Evolutionary conservation across 2,329 filamentous ascomycete genomes (phyloP).

Genomic region (Xenoacremonium recifei): DNA sequence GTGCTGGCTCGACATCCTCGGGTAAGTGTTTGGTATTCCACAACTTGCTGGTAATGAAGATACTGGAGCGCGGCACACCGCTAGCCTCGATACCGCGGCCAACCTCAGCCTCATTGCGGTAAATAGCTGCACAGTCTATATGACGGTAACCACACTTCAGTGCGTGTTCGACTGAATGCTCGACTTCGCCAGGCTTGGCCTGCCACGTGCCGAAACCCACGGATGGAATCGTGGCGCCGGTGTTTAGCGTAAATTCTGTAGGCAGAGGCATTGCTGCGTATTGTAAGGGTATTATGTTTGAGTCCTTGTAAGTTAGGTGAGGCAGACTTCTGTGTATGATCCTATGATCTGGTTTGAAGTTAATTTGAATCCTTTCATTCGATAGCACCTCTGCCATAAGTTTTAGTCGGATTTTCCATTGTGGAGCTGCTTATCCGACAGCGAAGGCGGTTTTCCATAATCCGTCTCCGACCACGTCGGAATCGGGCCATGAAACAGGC

Average conservation of each 20-base stretch:
- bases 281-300: too few relatives aligned
- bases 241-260: constrained; percentile 57
- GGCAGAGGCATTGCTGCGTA: constrained; percentile 16
- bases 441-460: too few relatives aligned
- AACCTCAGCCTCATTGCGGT: constrained; percentile 43
- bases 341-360: too few relatives aligned
- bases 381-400: too few relatives aligned
- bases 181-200: constrained; percentile 39
- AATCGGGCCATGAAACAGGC: too few relatives aligned
- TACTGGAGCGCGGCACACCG: constrained; percentile 36
- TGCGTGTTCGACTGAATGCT: constrained; percentile 36
- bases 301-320: too few relatives aligned
- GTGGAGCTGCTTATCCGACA: too few relatives aligned
- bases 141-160: constrained; percentile 40
- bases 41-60: constrained; percentile 58
- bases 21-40: constrained; percentile 56
- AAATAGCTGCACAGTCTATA: constrained; percentile 45
- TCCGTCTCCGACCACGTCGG: too few relatives aligned
- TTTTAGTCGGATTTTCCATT: too few relatives aligned
- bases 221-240: constrained; percentile 71
- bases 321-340: too few relatives aligned
- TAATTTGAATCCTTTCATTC: too few relatives aligned
- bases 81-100: constrained; percentile 39
- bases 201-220: constrained; percentile 77
- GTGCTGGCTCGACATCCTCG: neutral